Evolutionary conservation across 768 basidiomycete species (phyloP), one percentile per base, ranked within the genome.

Genomic region (Imleria badia): DNA sequence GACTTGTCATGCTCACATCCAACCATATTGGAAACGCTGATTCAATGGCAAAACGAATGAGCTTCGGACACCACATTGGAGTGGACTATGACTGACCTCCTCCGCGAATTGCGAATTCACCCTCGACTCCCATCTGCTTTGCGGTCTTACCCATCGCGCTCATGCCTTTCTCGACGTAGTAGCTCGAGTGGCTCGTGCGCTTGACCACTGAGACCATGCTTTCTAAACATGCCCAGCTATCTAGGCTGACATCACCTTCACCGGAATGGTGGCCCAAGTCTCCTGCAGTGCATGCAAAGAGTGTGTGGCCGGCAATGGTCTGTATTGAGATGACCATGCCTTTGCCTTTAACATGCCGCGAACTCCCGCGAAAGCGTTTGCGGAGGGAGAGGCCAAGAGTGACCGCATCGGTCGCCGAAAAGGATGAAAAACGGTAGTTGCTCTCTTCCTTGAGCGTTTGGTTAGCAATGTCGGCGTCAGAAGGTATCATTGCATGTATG

Each of bases 81-180:
- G 15, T 11, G 19, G 39, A 38, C 38, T 4, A 15, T 20, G 36
- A 76, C 85, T 70, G 59, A 92, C 91, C 91, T 73, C 91, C 91
- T 46, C 91, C 91, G 54, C 82, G 81, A 41, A 90, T 78, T 30
- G 81, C 74, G 59, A 80, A 76, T 51, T 90, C 86, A 15, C 77
- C 78, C 51, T 86, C 82, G 34, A 87, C 76, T 5, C 86, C 89
- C 73, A 87, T 76, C 61, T 90, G 85, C 60, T 82, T 82, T 36
- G 86, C 78, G 7, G 84, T 85, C 72, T 87, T 90, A 17, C 87
- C 86, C 85, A 88, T 86, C 5, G 90, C 90, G 45, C 81, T 82
- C 83, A 90, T 90, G 7, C 89, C 87, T 66, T 91, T 91, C 66
- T 92, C 90, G 10, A 93, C 87, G 68, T 93, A 93, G 69, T 78